These are phyloP conservation scores for Epichloe aotearoae DNA, from an alignment of 2,329 filamentous ascomycete genomes.

Conservation along the genomic window DNA sequence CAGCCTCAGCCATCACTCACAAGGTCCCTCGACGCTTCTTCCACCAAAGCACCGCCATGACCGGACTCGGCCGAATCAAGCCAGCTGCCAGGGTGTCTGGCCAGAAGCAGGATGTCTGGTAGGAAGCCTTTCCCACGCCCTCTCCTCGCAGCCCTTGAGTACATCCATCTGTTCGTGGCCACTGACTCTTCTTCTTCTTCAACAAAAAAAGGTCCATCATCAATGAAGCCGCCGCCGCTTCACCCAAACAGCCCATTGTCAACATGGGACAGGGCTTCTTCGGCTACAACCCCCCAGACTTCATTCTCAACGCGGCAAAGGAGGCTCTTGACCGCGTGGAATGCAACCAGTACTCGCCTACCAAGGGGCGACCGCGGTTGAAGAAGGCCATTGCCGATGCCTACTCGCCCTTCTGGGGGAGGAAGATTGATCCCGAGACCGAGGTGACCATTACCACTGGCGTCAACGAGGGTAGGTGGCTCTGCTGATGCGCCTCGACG, in stretches of 20 bases:
- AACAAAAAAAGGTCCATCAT: constrained; percentile 43
- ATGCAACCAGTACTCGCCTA: constrained; percentile 97
- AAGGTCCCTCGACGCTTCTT: neutral
- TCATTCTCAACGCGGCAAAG: constrained; percentile 86
- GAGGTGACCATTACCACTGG: constrained; percentile 93
- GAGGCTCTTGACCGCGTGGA: constrained; percentile 79
- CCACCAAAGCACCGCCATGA: constrained; percentile 23
- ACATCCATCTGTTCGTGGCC: neutral
- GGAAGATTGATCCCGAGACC: constrained; percentile 70
- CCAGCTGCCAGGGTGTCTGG: constrained; percentile 36
- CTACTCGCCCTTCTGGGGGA: constrained; percentile 81
- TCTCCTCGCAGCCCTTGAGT: neutral
- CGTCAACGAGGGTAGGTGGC: constrained; percentile 52
- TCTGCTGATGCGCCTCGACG: neutral
- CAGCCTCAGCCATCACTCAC: neutral
- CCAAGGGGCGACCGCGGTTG: constrained; percentile 79
- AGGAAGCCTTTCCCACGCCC: constrained; percentile 2
- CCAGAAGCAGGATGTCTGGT: constrained; percentile 41
- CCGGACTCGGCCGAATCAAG: constrained; percentile 31
- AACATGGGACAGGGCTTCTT: constrained; percentile 61
- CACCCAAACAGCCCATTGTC: constrained; percentile 49
- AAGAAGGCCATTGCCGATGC: constrained; percentile 88
- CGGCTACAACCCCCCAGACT: constrained; percentile 91
- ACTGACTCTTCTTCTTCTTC: neutral
- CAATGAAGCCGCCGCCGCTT: constrained; percentile 51